Evolutionary conservation across 1,284 basidiomycete species (phyloP), one percentile per base, ranked within the genome.

Genomic region (Ustilago loliicola): DNA sequence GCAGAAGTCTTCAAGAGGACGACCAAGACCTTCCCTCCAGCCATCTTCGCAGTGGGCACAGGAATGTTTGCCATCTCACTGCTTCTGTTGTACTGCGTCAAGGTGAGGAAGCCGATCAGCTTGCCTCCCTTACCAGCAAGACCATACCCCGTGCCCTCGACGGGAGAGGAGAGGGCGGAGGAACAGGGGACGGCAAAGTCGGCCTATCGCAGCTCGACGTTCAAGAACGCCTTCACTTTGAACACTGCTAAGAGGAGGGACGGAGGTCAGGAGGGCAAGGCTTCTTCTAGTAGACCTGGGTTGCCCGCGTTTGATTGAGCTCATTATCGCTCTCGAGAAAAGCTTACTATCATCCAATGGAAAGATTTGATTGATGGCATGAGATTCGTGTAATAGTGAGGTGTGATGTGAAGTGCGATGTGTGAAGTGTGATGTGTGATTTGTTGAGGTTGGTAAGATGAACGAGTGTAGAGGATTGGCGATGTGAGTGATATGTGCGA

Each of bases 21-120:
- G 1, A 79, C 75, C 7, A 66, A 72, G 36, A 68, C 65, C 9
- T 79, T 74, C 47, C 73, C 79, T 1, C 52, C 67, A 9, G 73
- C 80, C 5, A 84, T 84, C 67, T 84, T 84, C 56, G 57, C 70
- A 1, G 55, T 82, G 2, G 80, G 65, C 8, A 61, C 72, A 0
- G 73, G 40, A 9, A 21, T 82, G 40, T 82, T 78, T 29, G 23
- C 78, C 32, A 29, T 76, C 6, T 55, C 79, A 1, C 58, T 76
- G 13, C 19, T 72, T 1, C 15, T 80, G 53, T 23, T 81, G 52
- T 69, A 40, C 34, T 61, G 75, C 30, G 80, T 81, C 64, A 74
- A 78, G 61, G 77, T 83, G 15, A 55, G 82, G 27, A 77, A 72
- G 40, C 72, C 79, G 3, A 72, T 72, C 61, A 74, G 66, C 27